These are phyloP conservation scores for Teunomyces panamensis DNA, from an alignment of 805 yeast genomes.

Conservation along the genomic window DNA sequence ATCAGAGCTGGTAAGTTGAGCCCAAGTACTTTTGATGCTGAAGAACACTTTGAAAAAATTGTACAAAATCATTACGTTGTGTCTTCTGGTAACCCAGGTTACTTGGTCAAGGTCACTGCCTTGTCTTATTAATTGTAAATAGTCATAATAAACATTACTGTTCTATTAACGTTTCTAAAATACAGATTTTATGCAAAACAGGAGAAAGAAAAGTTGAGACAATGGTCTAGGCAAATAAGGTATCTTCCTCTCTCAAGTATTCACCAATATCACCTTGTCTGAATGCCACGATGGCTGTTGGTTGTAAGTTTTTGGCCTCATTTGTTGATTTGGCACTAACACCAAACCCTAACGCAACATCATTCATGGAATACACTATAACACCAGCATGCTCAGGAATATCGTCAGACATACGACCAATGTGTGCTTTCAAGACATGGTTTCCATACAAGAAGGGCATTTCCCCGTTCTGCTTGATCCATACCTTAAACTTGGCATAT, in stretches of 20 bases:
- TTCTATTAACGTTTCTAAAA: slow-evolving; percentile 2
- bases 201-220: not conserved
- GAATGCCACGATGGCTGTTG: slow-evolving; percentile 91
- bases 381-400: slow-evolving; percentile 98
- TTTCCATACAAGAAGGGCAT: slow-evolving; percentile 98
- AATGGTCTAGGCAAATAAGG: slow-evolving; percentile 68
- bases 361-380: slow-evolving; percentile 85
- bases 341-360: slow-evolving; percentile 93
- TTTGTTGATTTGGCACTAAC: slow-evolving; percentile 88
- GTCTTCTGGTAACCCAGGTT: slow-evolving; percentile 42
- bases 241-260: slow-evolving; percentile 96
- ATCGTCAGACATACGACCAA: slow-evolving; percentile 95
- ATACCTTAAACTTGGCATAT: slow-evolving; percentile 87
- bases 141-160: slow-evolving; percentile 1
- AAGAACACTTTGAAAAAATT: slow-evolving; percentile 25
- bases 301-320: slow-evolving; percentile 84
- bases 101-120: slow-evolving; percentile 29
- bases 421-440: slow-evolving; percentile 93
- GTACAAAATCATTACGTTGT: slow-evolving; percentile 29
- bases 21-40: slow-evolving; percentile 15
- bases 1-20: slow-evolving; percentile 11
- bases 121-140: slow-evolving; percentile 11
- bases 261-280: slow-evolving; percentile 98
- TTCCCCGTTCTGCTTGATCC: slow-evolving; percentile 97
- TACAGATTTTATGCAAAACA: slow-evolving; percentile 2